These are phyloP conservation scores for Cystofilobasidium capitatum DNA, from an alignment of 768 basidiomycete species.

Conservation along the genomic window DNA sequence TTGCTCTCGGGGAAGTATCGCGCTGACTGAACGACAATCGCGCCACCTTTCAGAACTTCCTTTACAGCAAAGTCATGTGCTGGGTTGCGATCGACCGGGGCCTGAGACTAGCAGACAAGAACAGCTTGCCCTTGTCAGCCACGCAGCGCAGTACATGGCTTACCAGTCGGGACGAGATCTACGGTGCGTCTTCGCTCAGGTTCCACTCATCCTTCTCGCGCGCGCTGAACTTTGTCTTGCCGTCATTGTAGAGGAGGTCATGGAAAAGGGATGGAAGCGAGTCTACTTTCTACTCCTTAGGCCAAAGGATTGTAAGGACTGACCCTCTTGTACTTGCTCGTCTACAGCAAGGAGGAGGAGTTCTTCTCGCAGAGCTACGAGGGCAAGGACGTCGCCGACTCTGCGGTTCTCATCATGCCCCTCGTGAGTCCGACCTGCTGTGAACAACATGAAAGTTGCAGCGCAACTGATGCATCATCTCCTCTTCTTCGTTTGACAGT, in stretches of 20 bases:
- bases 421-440: slow-evolving; percentile 7
- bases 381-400: slow-evolving; percentile 50
- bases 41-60: slow-evolving; percentile 6
- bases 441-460: not conserved
- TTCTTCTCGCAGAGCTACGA: slow-evolving; percentile 72
- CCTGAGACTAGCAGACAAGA: slow-evolving; percentile 86
- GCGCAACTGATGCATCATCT: slow-evolving; percentile 36
- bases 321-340: too few species aligned
- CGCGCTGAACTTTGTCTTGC: not conserved
- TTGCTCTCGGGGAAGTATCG: too few species aligned
- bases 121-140: slow-evolving; percentile 57
- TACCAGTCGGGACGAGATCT: slow-evolving; percentile 66
- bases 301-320: too few species aligned
- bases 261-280: slow-evolving; percentile 67
- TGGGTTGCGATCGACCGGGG: slow-evolving; percentile 93
- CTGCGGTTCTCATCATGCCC: slow-evolving; percentile 27
- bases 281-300: not conserved
- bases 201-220: too few species aligned
- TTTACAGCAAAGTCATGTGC: slow-evolving; percentile 60
- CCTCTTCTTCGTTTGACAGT: slow-evolving; percentile 61
- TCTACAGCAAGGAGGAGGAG: slow-evolving; percentile 6
- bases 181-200: slow-evolving; percentile 45
- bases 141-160: slow-evolving; percentile 53
- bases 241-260: slow-evolving; percentile 56
- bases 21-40: not conserved